Conservation (phyloP, 805 yeast genomes). For the Starmerella powellii region DNA sequence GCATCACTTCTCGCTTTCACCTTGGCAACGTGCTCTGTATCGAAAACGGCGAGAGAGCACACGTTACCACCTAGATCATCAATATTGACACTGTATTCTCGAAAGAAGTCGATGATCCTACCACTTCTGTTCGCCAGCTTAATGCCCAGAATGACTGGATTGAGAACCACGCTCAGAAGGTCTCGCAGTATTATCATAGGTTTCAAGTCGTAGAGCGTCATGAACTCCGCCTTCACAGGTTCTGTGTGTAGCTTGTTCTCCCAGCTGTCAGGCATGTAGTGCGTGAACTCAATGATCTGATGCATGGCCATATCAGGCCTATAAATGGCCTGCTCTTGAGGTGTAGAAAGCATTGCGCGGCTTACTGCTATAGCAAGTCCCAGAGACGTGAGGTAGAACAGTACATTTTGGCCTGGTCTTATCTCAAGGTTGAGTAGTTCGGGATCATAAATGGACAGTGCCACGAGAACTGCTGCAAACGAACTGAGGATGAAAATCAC, state of each 20-base stretch:
- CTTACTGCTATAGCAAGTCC: slow-evolving; percentile 84
- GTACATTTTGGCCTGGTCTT: slow-evolving; percentile 63
- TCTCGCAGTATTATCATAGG: slow-evolving; percentile 63
- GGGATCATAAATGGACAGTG: slow-evolving; percentile 68
- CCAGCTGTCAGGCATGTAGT: slow-evolving; percentile 82
- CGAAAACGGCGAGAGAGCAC: slow-evolving; percentile 87
- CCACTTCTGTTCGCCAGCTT: slow-evolving; percentile 63
- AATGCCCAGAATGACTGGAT: slow-evolving; percentile 85
- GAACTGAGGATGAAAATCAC: slow-evolving; percentile 74
- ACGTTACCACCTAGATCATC: slow-evolving; percentile 86
- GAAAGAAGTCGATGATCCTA: slow-evolving; percentile 73
- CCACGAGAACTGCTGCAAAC: slow-evolving; percentile 73
- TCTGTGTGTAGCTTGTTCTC: slow-evolving; percentile 73
- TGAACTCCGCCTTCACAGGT: slow-evolving; percentile 71
- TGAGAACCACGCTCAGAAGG: slow-evolving; percentile 63
- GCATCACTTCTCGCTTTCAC: slow-evolving; percentile 30
- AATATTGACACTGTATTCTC: slow-evolving; percentile 80
- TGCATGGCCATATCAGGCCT: slow-evolving; percentile 84
- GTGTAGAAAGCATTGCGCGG: slow-evolving; percentile 51
- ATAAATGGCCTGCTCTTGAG: slow-evolving; percentile 50
- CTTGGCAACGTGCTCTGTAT: slow-evolving; percentile 45
- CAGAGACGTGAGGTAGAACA: slow-evolving; percentile 77
- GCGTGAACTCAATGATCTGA: slow-evolving; percentile 76
- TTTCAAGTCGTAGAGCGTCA: slow-evolving; percentile 62
- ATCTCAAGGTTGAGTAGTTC: slow-evolving; percentile 84